Evolutionary conservation across 805 yeast genomes (phyloP).

Genomic region (Kodamaea neixiangensis): DNA sequence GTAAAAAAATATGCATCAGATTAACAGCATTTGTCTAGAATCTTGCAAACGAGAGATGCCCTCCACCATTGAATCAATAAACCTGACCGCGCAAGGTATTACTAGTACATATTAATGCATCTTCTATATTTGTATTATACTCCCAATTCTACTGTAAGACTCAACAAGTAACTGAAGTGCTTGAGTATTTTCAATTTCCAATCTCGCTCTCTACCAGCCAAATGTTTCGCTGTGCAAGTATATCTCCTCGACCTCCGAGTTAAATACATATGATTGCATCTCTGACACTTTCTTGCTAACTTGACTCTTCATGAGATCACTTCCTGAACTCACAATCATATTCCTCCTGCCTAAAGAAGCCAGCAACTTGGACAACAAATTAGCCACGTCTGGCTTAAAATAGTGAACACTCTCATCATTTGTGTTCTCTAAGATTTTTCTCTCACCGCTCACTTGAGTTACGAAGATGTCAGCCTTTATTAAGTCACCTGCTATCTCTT

Average conservation of each 20-base stretch:
- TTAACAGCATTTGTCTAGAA: too few relatives aligned
- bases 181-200: neutral
- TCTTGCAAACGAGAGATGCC: too few relatives aligned
- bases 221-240: slow-evolving; percentile 53
- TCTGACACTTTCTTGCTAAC: slow-evolving; percentile 42
- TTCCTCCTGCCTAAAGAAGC: slow-evolving; percentile 28
- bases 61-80: too few relatives aligned
- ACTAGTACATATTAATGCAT: too few relatives aligned
- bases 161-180: neutral
- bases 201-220: slow-evolving; percentile 36
- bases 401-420: slow-evolving; percentile 17
- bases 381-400: slow-evolving; percentile 21
- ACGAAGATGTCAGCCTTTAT: slow-evolving; percentile 28
- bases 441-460: neutral
- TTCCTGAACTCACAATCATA: slow-evolving; percentile 48
- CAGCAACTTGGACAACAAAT: slow-evolving; percentile 18
- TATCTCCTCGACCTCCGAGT: slow-evolving; percentile 41
- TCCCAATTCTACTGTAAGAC: too few relatives aligned
- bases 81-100: too few relatives aligned
- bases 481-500: slow-evolving; percentile 27
- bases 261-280: slow-evolving; percentile 38
- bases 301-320: slow-evolving; percentile 37
- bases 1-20: too few relatives aligned
- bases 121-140: too few relatives aligned
- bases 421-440: neutral